Evolutionary conservation across 129 eudicot species (phyloP).

Genomic region (Artemisia tridentata): DNA sequence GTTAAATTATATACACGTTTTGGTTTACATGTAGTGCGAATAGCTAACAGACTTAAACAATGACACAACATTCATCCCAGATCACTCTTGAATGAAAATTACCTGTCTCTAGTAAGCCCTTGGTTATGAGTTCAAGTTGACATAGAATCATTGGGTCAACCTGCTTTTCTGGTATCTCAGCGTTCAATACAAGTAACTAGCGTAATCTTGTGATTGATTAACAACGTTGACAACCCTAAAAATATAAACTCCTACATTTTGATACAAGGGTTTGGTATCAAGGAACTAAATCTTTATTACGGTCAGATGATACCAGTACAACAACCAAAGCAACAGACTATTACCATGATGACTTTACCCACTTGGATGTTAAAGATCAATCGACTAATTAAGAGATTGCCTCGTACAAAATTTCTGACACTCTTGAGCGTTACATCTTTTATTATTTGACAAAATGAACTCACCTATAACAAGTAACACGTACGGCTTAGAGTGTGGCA

Average conservation of each 20-base stretch:
- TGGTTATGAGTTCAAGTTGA: too few species aligned
- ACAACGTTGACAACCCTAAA: too few species aligned
- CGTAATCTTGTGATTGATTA: too few species aligned
- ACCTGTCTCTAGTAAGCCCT: too few species aligned
- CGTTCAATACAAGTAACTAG: too few species aligned
- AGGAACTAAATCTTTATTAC: constrained; percentile 12
- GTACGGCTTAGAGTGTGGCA: constrained; percentile 1
- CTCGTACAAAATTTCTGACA: constrained; percentile 29
- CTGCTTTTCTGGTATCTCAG: too few species aligned
- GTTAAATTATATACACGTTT: too few species aligned
- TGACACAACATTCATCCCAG: too few species aligned
- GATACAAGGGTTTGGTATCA: constrained; percentile 8
- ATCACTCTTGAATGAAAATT: too few species aligned
- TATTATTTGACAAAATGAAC: neutral
- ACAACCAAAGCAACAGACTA: neutral
- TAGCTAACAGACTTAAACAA: too few species aligned
- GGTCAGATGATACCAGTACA: constrained; percentile 7
- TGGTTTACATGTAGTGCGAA: too few species aligned
- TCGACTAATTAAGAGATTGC: neutral
- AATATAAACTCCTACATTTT: neutral
- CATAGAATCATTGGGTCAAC: too few species aligned
- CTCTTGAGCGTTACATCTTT: constrained; percentile 16
- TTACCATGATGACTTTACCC: constrained; percentile 17
- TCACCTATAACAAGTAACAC: neutral
- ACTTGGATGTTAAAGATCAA: constrained; percentile 20